A percentile compares a stretch with the other conserved stretches of the same genome.
phyloP scores from a whole-genome alignment of 2,329 filamentous ascomycete genomes.

The Nemania diffusa region DNA sequence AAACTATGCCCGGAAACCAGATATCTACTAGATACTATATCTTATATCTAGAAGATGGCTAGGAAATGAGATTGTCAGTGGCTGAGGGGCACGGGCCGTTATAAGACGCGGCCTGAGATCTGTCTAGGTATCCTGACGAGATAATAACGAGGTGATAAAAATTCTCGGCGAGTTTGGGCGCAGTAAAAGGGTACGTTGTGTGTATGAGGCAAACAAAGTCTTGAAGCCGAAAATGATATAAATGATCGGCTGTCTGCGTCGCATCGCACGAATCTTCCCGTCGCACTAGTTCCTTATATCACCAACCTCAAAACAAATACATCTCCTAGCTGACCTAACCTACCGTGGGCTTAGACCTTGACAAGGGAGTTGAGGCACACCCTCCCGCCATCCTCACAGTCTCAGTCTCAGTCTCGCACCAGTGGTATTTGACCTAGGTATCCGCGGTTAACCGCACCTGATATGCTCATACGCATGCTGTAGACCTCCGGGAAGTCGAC shows the following conservation, averaged over 20 bases:
- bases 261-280: slow-evolving; percentile 27
- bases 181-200: background rate
- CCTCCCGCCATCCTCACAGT: background rate
- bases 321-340: too few relatives aligned
- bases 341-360: background rate
- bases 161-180: background rate
- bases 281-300: slow-evolving; percentile 9
- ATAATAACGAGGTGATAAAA: background rate
- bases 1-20: background rate
- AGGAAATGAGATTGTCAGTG: background rate
- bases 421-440: slow-evolving; percentile 9
- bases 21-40: background rate
- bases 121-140: background rate
- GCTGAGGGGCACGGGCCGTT: slow-evolving; percentile 16
- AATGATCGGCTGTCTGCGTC: slow-evolving; percentile 39
- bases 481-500: slow-evolving; percentile 7
- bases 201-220: slow-evolving; percentile 28
- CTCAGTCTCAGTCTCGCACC: background rate
- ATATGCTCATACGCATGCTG: slow-evolving; percentile 4
- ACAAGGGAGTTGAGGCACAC: slow-evolving; percentile 4
- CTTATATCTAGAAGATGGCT: background rate
- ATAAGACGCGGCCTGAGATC: slow-evolving; percentile 2
- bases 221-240: slow-evolving; percentile 5
- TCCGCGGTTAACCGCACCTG: slow-evolving; percentile 28
- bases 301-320: slow-evolving; percentile 9